Evolutionary conservation across 1,284 basidiomycete species (phyloP).

Genomic region (Termitomyces sp.): DNA sequence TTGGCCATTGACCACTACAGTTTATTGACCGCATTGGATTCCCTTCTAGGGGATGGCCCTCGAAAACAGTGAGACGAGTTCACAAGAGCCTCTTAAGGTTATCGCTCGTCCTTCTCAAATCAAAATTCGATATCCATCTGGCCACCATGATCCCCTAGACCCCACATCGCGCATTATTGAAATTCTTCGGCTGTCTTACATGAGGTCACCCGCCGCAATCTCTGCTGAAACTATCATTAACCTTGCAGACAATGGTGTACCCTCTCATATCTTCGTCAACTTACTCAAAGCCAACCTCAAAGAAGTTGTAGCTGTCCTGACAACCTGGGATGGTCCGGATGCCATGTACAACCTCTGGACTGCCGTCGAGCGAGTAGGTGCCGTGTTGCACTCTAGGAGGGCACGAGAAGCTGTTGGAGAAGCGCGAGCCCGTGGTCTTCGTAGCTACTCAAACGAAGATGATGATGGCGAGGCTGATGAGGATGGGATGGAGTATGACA

Average conservation of each 20-base stretch:
- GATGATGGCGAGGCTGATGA: slow-evolving; percentile 28
- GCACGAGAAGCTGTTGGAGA: slow-evolving; percentile 38
- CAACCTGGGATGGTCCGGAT: slow-evolving; percentile 39
- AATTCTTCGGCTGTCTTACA: slow-evolving; percentile 40
- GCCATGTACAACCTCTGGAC: slow-evolving; percentile 39
- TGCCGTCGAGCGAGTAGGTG: slow-evolving; percentile 34
- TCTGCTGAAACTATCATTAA: slow-evolving; percentile 48
- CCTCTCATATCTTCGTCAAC: slow-evolving; percentile 29
- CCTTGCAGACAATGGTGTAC: slow-evolving; percentile 46
- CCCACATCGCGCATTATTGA: slow-evolving; percentile 40
- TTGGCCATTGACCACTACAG: not conserved
- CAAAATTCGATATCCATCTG: slow-evolving; percentile 38
- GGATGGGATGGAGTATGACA: slow-evolving; percentile 12
- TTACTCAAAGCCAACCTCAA: slow-evolving; percentile 33
- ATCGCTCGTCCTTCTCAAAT: slow-evolving; percentile 43
- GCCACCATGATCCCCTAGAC: slow-evolving; percentile 33
- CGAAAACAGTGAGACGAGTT: slow-evolving; percentile 28
- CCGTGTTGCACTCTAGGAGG: slow-evolving; percentile 37
- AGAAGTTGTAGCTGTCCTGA: slow-evolving; percentile 30
- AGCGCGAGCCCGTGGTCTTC: slow-evolving; percentile 39
- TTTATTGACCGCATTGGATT: not conserved
- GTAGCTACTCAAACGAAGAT: slow-evolving; percentile 30
- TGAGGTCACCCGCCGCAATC: slow-evolving; percentile 35
- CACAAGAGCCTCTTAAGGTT: slow-evolving; percentile 27
- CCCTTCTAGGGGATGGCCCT: slow-evolving; percentile 37